Evolutionary conservation across 331 rosid species (phyloP), one percentile per base, ranked within the genome.

Genomic region (Prunus yedoensis): DNA sequence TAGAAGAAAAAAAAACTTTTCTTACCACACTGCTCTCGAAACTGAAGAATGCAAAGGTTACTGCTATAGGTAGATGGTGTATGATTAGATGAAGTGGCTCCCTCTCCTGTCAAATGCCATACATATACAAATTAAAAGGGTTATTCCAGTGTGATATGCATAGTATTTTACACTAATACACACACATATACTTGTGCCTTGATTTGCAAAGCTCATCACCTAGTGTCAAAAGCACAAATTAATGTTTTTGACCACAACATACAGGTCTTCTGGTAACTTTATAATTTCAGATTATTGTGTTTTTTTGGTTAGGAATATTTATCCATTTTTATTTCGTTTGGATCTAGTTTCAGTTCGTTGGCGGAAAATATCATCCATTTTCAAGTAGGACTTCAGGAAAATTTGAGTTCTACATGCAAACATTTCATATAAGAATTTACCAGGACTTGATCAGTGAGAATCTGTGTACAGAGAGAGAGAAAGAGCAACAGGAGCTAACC

Each of bases 61-160:
- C 95, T 60, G 98, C 98, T 66, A 94, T 79, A 1, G 98, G 98
- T 56, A 94, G 95, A 73, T 94, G 98, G 71, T 94, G 98, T 54
- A 94, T 67, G 62, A 87, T 91, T 87, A 94, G 82, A 28, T 97
- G 96, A 66, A 91, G 84, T n/a, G 98, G 98, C 72, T 94, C 97
- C 15, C 89, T 90, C 73, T 78, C 89, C 97, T 91, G 87, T 17
- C 62, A 85, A 78, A 68, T 46, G 52, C 75, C 78, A 88, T 59
- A 61, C 43, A 73, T 23, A n/a, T 7, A 5, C 78, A 54, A 43
- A 35, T 35, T n/a, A 50, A 30, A 71, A 0, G 21, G 10, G 14
- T 35, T 16, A 74, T n/a, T 52, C 63, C 41, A 80, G 71, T 49
- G 15, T 61, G 20, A 32, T 27, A 8, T 12, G n/a, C n/a, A 14